A percentile compares a stretch with the other conserved stretches of the same genome.
phyloP scores from a whole-genome alignment of 768 basidiomycete genomes.

The Trametes maxima region DNA sequence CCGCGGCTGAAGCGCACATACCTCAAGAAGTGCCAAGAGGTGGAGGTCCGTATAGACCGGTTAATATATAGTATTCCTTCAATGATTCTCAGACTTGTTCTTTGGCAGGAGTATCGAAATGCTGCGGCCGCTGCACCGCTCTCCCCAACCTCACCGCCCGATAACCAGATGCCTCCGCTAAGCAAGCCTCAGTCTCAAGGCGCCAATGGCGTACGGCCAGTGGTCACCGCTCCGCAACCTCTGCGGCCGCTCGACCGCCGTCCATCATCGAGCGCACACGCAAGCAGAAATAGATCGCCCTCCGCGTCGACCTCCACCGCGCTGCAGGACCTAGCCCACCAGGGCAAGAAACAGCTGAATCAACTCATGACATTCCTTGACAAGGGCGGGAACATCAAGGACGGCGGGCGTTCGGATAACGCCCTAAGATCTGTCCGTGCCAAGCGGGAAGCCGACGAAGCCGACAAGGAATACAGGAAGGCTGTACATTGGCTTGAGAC shows the following conservation, averaged over 20 bases:
- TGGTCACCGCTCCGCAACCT: constrained; percentile 72
- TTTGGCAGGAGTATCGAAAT: constrained; percentile 61
- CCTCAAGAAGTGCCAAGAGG: constrained; percentile 82
- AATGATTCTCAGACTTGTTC: too few relatives aligned
- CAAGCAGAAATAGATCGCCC: constrained; percentile 53
- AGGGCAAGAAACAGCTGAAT: constrained; percentile 87
- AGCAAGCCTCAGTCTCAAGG: constrained; percentile 34
- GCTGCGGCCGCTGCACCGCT: constrained; percentile 49
- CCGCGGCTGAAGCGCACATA: constrained; percentile 83
- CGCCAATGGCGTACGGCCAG: constrained; percentile 52
- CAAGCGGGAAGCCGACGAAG: constrained; percentile 90
- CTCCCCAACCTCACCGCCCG: constrained; percentile 31
- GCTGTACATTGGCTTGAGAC: constrained; percentile 94
- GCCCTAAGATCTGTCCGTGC: constrained; percentile 78
- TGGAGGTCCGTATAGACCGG: constrained; percentile 59
- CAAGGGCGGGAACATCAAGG: constrained; percentile 68
- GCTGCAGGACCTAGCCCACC: constrained; percentile 86
- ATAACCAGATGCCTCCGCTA: constrained; percentile 37
- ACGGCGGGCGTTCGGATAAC: constrained; percentile 61
- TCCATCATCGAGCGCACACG: constrained; percentile 61
- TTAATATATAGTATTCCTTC: too few relatives aligned
- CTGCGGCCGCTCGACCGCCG: constrained; percentile 74
- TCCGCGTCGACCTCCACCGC: constrained; percentile 82
- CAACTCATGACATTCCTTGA: constrained; percentile 86
- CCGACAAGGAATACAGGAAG: constrained; percentile 90